Evolutionary conservation across 345 rosid species (phyloP).

Genomic region (Orychophragmus violaceus): DNA sequence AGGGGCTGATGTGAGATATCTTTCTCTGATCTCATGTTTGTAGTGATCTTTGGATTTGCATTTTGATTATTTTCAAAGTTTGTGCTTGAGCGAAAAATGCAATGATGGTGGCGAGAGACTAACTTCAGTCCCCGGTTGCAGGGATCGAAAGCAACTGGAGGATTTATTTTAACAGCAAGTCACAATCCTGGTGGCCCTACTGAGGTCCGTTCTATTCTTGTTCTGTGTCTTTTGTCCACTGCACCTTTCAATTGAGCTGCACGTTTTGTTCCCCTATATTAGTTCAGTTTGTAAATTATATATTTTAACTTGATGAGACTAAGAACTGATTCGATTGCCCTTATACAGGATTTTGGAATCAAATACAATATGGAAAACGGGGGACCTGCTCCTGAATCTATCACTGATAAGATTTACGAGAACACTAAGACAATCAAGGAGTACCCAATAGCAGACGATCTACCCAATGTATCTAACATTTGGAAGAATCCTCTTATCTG

Average conservation of each 20-base stretch:
- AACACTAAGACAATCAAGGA: conserved; percentile 80
- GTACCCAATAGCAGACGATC: conserved; percentile 61
- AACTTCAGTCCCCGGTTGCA: conserved; percentile 30
- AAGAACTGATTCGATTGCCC: neutral
- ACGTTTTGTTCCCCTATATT: neutral
- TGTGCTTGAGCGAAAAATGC: neutral
- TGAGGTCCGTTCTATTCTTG: conserved; percentile 44
- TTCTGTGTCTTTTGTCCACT: neutral
- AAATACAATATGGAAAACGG: conserved; percentile 97
- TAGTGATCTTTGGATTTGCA: neutral
- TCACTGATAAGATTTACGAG: conserved; percentile 86
- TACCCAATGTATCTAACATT: conserved; percentile 50
- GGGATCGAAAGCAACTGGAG: conserved; percentile 92
- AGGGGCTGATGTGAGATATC: conserved; percentile 68
- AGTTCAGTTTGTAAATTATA: neutral
- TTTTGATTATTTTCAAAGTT: conserved; percentile 1
- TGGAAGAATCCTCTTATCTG: neutral
- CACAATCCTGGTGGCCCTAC: conserved; percentile 97
- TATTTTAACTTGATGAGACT: neutral
- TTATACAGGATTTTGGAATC: conserved; percentile 76
- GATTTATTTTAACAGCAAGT: conserved; percentile 93
- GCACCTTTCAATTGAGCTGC: neutral
- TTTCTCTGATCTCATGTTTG: neutral
- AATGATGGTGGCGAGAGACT: conserved; percentile 13
- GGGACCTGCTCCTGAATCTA: conserved; percentile 92